Base-by-base conservation (phyloP, 2,329 filamentous ascomycete species). In the Bretziella fagacearum region DNA sequence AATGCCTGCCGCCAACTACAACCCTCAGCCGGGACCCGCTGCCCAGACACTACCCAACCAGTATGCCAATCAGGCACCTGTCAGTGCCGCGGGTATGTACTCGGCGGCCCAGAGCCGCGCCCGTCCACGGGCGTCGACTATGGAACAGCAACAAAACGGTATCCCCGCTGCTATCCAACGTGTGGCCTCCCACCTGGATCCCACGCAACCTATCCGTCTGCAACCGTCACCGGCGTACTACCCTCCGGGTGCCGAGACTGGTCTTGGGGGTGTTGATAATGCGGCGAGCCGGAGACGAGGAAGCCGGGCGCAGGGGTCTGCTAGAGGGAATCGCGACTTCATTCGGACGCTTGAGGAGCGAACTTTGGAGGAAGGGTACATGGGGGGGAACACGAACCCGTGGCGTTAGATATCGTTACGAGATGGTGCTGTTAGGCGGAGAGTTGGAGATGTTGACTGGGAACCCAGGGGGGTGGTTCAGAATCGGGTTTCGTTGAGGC, bases 171-270 rank as follows among this genome's bases (percentile, higher is more conserved):
- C 87, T 2, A 84, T 98, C 50, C 91, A 98, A 63, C 74, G 91
- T 55, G 91, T 98, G 18, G 91, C 91, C 35, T 94, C 86, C 59
- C 89, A 96, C 62, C 73, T 98, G 37, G 91, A 98, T 58, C 91
- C 91, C 1, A 96, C 78, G 56, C 84, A 87, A 51, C 91, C 91
- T 0, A 96, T 98, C 56, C 77, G 91, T 43, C 65, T 96, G 48
- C 91, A 98, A 59, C 91, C 91, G 2, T 95, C 86, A 55, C 91
- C 91, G 4, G 91, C 91, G 1, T 98, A 98, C 63, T 98, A 96
- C 56, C 91, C 91, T 8, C 91, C 91, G 17, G 84, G 89, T 2
- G 78, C 96, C 54, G 48, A 50, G 20, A 50, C 44, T 8, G 84
- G 85, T 7, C 78, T 84, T 56, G 71, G 76, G 17, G 65, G 69